Conservation (phyloP, 2,329 filamentous ascomycete species). For the Penicillium sp. region DNA sequence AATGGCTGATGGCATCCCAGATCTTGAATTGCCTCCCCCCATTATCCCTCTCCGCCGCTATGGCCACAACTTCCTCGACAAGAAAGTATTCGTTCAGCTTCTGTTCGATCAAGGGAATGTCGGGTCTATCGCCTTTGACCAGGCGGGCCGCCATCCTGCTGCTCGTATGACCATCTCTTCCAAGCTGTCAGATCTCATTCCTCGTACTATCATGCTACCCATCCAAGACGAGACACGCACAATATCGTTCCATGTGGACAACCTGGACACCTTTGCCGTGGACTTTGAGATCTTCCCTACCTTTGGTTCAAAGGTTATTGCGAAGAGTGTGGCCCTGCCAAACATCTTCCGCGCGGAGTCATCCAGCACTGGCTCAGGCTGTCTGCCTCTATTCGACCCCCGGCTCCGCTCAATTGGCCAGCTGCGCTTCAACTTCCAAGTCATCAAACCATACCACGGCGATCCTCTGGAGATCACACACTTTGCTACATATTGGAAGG, state of each 20-base stretch:
- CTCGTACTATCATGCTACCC: slow-evolving; percentile 90
- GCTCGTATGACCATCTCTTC: slow-evolving; percentile 94
- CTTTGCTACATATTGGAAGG: slow-evolving; percentile 99
- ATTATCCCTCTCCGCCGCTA: slow-evolving; percentile 94
- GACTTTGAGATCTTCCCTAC: slow-evolving; percentile 98
- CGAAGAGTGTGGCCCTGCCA: slow-evolving; percentile 87
- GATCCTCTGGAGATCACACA: slow-evolving; percentile 94
- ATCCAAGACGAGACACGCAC: slow-evolving; percentile 94
- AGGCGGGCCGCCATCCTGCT: slow-evolving; percentile 93
- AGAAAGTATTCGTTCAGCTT: slow-evolving; percentile 92
- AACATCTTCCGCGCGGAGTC: slow-evolving; percentile 75
- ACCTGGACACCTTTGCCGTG: slow-evolving; percentile 84
- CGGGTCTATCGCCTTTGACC: slow-evolving; percentile 89
- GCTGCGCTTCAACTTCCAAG: slow-evolving; percentile 89
- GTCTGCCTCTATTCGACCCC: slow-evolving; percentile 88
- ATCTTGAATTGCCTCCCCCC: slow-evolving; percentile 86
- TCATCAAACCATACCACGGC: slow-evolving; percentile 93
- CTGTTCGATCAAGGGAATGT: slow-evolving; percentile 69
- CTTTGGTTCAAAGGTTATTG: slow-evolving; percentile 95
- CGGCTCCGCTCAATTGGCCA: slow-evolving; percentile 87
- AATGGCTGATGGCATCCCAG: slow-evolving; percentile 76
- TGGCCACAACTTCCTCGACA: slow-evolving; percentile 97
- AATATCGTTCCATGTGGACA: slow-evolving; percentile 94
- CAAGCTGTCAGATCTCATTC: slow-evolving; percentile 92
- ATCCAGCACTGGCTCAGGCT: slow-evolving; percentile 75